phyloP scores from a whole-genome alignment of 1,139 yeast species.

The Pichia kudriavzevii region DNA sequence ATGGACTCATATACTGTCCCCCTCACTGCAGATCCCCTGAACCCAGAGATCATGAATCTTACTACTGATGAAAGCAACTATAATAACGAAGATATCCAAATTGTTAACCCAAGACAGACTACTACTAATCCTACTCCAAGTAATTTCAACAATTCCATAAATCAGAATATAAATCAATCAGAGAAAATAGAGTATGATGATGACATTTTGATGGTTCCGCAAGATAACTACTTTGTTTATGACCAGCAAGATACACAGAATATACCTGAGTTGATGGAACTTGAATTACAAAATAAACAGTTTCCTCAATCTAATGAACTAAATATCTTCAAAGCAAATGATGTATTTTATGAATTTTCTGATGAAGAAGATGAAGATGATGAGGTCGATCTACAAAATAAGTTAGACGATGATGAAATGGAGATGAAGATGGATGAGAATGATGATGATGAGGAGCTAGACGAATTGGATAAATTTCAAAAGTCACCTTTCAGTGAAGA shows the following conservation, averaged over 20 bases:
- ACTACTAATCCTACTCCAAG: not conserved
- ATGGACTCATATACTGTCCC: not conserved
- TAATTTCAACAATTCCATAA: not conserved
- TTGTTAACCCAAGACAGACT: not conserved
- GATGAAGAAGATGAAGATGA: slow-evolving; percentile 34
- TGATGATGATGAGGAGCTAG: slow-evolving; percentile 24
- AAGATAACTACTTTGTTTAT: slow-evolving; percentile 22
- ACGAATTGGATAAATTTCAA: too few species aligned
- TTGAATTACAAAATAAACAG: slow-evolving; percentile 22
- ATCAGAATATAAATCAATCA: slow-evolving; percentile 13
- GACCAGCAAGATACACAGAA: slow-evolving; percentile 23
- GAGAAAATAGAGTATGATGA: too few species aligned
- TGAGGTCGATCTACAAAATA: slow-evolving; percentile 27
- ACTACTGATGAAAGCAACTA: slow-evolving; percentile 4
- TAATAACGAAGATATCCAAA: slow-evolving; percentile 10
- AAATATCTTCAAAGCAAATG: slow-evolving; percentile 26
- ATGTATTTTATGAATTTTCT: slow-evolving; percentile 24
- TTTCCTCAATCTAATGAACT: slow-evolving; percentile 27
- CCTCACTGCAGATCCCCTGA: too few species aligned
- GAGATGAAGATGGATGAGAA: slow-evolving; percentile 27
- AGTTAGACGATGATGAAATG: slow-evolving; percentile 24
- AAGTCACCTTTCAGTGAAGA: slow-evolving; percentile 12
- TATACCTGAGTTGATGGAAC: slow-evolving; percentile 23
- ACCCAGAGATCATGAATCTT: not conserved
- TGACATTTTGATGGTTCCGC: slow-evolving; percentile 26